phyloP scores from a whole-genome alignment of 192 early-diverging fungal genomes.

The Backusella mclennaniae region DNA sequence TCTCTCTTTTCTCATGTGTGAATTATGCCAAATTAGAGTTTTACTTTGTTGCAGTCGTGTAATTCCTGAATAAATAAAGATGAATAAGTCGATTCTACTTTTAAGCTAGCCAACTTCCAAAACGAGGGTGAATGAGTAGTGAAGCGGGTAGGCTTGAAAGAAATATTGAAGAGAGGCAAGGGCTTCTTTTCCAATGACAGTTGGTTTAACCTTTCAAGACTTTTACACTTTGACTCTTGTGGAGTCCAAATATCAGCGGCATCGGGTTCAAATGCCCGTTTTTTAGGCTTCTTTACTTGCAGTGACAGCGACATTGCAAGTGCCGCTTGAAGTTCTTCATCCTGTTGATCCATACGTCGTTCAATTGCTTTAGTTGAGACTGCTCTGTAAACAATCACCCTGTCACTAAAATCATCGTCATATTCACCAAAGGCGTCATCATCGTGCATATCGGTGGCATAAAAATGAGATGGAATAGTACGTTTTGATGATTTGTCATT shows the following conservation, averaged over 20 bases:
- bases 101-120: conserved; percentile 1
- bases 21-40: neutral
- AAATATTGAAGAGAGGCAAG: neutral
- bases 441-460: neutral
- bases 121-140: neutral
- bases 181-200: neutral
- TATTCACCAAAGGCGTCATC: neutral
- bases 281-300: neutral
- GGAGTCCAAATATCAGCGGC: neutral
- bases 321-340: neutral
- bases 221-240: neutral
- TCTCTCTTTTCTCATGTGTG: neutral
- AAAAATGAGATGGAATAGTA: neutral
- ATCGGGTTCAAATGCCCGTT: neutral
- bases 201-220: neutral
- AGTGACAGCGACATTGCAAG: neutral
- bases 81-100: neutral
- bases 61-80: neutral
- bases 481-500: neutral
- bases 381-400: neutral
- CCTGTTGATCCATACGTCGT: neutral
- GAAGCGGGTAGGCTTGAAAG: neutral
- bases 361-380: neutral
- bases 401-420: neutral
- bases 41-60: neutral